Evolutionary conservation across 2,329 filamentous ascomycete species (phyloP), one percentile per base, ranked within the genome.

Genomic region (Sphaerulina vaccinii): DNA sequence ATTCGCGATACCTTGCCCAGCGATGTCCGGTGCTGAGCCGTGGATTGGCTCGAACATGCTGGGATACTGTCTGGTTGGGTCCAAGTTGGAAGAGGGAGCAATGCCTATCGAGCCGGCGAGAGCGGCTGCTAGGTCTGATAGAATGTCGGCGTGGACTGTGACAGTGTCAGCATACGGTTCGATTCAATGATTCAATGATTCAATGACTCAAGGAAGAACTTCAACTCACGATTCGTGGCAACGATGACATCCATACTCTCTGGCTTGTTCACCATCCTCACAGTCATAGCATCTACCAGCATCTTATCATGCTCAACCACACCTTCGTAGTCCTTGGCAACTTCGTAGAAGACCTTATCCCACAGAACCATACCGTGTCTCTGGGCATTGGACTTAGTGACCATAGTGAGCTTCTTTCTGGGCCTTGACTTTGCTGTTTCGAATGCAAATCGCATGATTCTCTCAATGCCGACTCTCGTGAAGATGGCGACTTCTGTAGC

Each of bases 91-190:
- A 0, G 84, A 87, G 2, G 85, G 84, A 3, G 85, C 85, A 52
- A 89, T 87, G 7, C 86, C 85, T 54, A 88, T 88, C 2, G 80
- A 84, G 0, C 85, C 85, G 2, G 85, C 85, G 5, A 88, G 72
- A 0, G 84, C 83, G 11, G 86, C 85, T 5, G 85, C 86, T 16
- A 88, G 73, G 62, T 88, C 85, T 0, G 84, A 86, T 3, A 88
- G 76, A 43, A 68, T 68, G 24, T 68, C 66, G 27, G 66, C 66
- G 51, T 68, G 66, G 11, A 68, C 65, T 67, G 22, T 23, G 22
- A 8, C 3, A 9, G 23, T 10, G 40, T 61, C 38, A 63, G 55
- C 27, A n/a, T n/a, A n/a, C n/a, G n/a, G n/a, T n/a, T n/a, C n/a
- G n/a, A n/a, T n/a, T n/a, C n/a, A n/a, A n/a, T n/a, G n/a, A n/a